phyloP scores from a whole-genome alignment of 305 asterid genomes.

The Rubia peregrina region DNA sequence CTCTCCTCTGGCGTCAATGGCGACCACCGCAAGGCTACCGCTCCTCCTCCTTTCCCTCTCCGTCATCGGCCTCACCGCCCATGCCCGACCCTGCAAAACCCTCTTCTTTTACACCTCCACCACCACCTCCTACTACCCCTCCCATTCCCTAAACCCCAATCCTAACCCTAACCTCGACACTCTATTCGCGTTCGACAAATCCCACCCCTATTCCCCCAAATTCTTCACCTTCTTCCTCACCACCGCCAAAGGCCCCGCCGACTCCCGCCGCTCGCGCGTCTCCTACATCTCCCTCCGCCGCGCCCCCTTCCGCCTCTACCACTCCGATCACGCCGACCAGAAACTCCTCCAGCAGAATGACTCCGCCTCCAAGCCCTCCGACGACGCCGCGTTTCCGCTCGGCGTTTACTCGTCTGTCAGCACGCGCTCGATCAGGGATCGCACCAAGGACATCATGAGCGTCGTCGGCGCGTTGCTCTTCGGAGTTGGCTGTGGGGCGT shows the following conservation, averaged over 20 bases:
- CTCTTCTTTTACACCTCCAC: constrained; percentile 36
- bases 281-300: constrained; percentile 17
- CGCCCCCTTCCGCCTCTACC: constrained; percentile 14
- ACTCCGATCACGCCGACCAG: not conserved
- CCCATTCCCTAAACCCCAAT: constrained; percentile 23
- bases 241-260: constrained; percentile 17
- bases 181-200: not conserved
- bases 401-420: constrained; percentile 29
- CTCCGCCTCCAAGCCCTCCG: not conserved
- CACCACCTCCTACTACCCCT: constrained; percentile 27
- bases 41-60: constrained; percentile 23
- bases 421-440: constrained; percentile 34
- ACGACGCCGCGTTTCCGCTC: constrained; percentile 10
- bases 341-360: not conserved
- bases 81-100: constrained; percentile 51
- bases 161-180: constrained; percentile 24
- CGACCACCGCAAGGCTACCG: constrained; percentile 20
- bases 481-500: constrained; percentile 47
- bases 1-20: constrained; percentile 23
- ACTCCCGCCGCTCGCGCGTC: constrained; percentile 4
- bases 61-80: constrained; percentile 24
- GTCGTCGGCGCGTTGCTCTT: constrained; percentile 43
- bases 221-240: constrained; percentile 34
- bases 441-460: constrained; percentile 43
- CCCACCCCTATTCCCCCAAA: constrained; percentile 24